phyloP scores from a whole-genome alignment of 441 rosid genomes.

The Erodium moschatum region DNA sequence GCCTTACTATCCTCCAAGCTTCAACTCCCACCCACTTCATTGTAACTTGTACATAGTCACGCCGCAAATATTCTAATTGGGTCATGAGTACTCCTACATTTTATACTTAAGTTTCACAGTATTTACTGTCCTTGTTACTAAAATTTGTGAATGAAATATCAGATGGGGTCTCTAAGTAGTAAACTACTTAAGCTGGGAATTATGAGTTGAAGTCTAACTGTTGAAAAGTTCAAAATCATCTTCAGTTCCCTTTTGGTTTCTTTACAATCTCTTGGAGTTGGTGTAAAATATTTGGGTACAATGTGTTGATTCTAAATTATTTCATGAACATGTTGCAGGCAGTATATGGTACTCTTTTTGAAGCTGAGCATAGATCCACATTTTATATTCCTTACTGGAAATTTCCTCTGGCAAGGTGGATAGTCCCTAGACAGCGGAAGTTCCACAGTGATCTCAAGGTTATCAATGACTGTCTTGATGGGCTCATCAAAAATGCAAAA shows the following conservation, averaged over 20 bases:
- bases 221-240: not conserved
- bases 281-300: not conserved
- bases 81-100: too few relatives aligned
- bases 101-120: too few relatives aligned
- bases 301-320: conserved; percentile 5
- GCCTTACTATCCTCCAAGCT: not conserved
- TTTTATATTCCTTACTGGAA: conserved; percentile 96
- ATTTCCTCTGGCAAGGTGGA: conserved; percentile 78
- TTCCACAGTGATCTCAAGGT: conserved; percentile 71
- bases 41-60: too few relatives aligned
- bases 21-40: not conserved
- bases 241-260: not conserved
- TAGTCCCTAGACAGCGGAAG: conserved; percentile 82
- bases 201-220: not conserved
- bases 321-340: conserved; percentile 40
- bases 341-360: conserved; percentile 91
- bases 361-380: conserved; percentile 97
- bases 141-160: too few relatives aligned
- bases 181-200: not conserved
- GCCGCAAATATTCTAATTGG: too few relatives aligned
- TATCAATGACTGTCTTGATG: conserved; percentile 90
- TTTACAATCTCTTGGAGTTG: not conserved
- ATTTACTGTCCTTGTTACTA: too few relatives aligned
- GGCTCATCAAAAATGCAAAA: conserved; percentile 83
- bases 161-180: not conserved